Evolutionary conservation across 768 basidiomycete genomes (phyloP).

Genomic region (Gloeopeniophorella convolvens): DNA sequence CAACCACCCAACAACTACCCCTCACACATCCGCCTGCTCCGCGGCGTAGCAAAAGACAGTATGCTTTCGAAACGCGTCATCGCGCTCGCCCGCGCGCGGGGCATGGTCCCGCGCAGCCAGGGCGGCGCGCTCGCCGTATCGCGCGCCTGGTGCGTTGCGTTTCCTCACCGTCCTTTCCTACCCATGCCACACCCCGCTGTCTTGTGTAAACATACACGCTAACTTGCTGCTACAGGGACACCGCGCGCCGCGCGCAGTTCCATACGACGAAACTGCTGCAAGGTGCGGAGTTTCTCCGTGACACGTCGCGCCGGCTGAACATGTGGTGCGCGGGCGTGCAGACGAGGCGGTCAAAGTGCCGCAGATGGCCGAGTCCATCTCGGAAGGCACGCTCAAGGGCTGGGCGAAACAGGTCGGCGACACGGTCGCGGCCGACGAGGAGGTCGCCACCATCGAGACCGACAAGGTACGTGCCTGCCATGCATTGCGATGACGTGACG

Average conservation of each 20-base stretch:
- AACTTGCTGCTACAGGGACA: constrained; percentile 42
- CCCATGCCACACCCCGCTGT: neutral
- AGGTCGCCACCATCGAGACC: constrained; percentile 96
- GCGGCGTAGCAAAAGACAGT: neutral
- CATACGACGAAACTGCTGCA: constrained; percentile 64
- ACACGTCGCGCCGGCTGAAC: constrained; percentile 7
- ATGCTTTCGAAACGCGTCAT: constrained; percentile 23
- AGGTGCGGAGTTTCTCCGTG: constrained; percentile 38
- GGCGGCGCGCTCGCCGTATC: constrained; percentile 15
- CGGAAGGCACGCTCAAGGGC: constrained; percentile 91
- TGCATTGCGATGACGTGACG: neutral
- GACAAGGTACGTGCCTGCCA: constrained; percentile 68
- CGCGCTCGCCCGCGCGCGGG: constrained; percentile 17
- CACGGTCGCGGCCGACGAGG: constrained; percentile 84
- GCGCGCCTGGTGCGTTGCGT: constrained; percentile 17
- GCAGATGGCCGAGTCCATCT: constrained; percentile 97
- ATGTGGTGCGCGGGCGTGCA: constrained; percentile 24
- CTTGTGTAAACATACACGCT: neutral
- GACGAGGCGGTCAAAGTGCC: constrained; percentile 92
- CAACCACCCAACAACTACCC: too few species aligned
- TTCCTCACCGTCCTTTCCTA: neutral
- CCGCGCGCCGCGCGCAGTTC: constrained; percentile 51
- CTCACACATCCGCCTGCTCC: too few species aligned
- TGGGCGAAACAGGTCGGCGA: constrained; percentile 95
- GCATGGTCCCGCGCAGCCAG: constrained; percentile 13